phyloP scores from a whole-genome alignment of 2,329 filamentous ascomycete genomes.

The Plenodomus lindquistii region DNA sequence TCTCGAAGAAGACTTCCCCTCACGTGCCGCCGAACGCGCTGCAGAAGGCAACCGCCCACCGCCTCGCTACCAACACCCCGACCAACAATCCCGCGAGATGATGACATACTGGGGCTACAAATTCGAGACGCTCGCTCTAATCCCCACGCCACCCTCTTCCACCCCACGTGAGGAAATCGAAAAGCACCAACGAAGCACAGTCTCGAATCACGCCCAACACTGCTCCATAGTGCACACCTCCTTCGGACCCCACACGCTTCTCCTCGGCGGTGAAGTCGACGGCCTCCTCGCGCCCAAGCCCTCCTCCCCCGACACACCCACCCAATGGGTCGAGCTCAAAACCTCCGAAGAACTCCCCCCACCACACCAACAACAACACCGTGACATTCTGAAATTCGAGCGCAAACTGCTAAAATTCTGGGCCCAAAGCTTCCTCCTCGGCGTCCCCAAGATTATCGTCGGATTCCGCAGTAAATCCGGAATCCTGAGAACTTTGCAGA shows the following conservation, averaged over 20 bases:
- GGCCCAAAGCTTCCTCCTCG: conserved; percentile 93
- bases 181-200: conserved; percentile 67
- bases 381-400: conserved; percentile 77
- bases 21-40: conserved; percentile 66
- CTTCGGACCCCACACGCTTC: conserved; percentile 73
- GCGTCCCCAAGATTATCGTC: conserved; percentile 88
- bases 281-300: conserved; percentile 55
- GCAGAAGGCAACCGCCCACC: conserved; percentile 39
- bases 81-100: conserved; percentile 69
- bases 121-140: conserved; percentile 83
- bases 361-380: conserved; percentile 54
- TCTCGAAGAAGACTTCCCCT: conserved; percentile 85
- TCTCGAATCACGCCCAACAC: conserved; percentile 92
- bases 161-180: conserved; percentile 79
- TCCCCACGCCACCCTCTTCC: conserved; percentile 80
- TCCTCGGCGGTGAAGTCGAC: conserved; percentile 93
- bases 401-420: conserved; percentile 93
- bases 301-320: conserved; percentile 45
- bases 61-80: conserved; percentile 48
- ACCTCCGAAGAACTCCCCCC: conserved; percentile 71
- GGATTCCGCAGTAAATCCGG: conserved; percentile 80
- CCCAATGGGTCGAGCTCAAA: conserved; percentile 95
- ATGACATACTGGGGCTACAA: conserved; percentile 99
- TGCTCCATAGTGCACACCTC: conserved; percentile 91
- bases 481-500: conserved; percentile 71